Percentiles rank a stretch among this genome's conserved stretches.
phyloP scores from a whole-genome alignment of 148 eudicot species.

The Chenopodium suecicum region DNA sequence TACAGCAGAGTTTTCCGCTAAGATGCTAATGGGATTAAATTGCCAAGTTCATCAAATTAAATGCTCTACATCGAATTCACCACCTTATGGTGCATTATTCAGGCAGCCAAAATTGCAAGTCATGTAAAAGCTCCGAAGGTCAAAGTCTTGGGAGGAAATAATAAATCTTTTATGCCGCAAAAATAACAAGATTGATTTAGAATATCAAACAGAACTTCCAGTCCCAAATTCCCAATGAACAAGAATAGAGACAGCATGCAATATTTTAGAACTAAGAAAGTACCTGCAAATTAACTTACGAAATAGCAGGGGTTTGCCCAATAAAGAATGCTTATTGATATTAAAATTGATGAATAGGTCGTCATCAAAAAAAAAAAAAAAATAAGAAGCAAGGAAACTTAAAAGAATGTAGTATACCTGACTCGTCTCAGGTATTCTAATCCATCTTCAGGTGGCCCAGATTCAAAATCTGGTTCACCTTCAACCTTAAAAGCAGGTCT shows the following conservation, averaged over 20 bases:
- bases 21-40: neutral
- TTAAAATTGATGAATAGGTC: neutral
- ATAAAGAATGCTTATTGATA: neutral
- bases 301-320: neutral
- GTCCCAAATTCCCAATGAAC: neutral
- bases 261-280: neutral
- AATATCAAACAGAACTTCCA: neutral
- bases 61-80: neutral
- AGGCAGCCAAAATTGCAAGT: neutral
- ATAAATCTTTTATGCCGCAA: neutral
- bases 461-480: slow-evolving; percentile 93
- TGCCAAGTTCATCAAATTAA: neutral
- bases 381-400: neutral
- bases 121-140: neutral
- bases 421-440: slow-evolving; percentile 93
- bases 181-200: neutral
- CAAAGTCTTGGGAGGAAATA: neutral
- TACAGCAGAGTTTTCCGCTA: neutral
- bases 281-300: neutral
- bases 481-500: slow-evolving; percentile 77
- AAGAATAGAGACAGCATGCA: neutral
- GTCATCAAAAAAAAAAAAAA: neutral
- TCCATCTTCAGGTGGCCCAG: slow-evolving; percentile 94
- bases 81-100: neutral
- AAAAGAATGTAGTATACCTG: slow-evolving; percentile 47